A percentile compares a stretch with the other conserved stretches of the same genome.
phyloP scores from a whole-genome alignment of 768 basidiomycete genomes.

The Phaeotremella fagi region DNA sequence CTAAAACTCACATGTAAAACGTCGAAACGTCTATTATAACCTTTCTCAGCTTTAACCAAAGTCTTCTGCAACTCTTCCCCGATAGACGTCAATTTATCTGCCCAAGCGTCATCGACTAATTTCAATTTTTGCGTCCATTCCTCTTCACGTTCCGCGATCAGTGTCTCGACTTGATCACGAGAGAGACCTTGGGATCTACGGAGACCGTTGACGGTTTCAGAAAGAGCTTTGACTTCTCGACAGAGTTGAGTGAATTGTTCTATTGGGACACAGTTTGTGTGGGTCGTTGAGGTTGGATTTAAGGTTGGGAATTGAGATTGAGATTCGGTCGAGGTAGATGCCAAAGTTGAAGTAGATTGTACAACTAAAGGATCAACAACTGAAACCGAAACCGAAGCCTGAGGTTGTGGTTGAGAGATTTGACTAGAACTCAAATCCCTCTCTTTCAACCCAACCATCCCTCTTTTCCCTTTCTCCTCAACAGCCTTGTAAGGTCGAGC shows the following conservation, averaged over 20 bases:
- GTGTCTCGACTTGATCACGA: neutral
- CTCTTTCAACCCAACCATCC: neutral
- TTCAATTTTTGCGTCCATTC: neutral
- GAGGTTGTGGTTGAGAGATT: neutral
- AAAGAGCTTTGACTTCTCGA: neutral
- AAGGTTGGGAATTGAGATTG: neutral
- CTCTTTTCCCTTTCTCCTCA: neutral
- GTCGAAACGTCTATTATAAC: neutral
- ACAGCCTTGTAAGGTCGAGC: neutral
- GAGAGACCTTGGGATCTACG: neutral
- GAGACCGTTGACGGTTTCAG: neutral
- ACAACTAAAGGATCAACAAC: neutral
- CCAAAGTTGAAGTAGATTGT: neutral
- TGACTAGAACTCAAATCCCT: neutral
- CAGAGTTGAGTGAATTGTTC: neutral
- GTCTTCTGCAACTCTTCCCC: slow-evolving; percentile 2
- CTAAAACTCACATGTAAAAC: slow-evolving; percentile 2
- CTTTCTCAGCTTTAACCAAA: slow-evolving; percentile 1
- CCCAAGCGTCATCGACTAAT: neutral
- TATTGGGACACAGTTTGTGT: neutral
- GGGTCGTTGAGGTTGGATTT: neutral
- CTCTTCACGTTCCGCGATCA: neutral
- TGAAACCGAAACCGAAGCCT: neutral
- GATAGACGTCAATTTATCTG: neutral
- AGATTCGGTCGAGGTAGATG: neutral